Evolutionary conservation across 2,329 filamentous ascomycete genomes (phyloP).

Genomic region (Xylaria sp.): DNA sequence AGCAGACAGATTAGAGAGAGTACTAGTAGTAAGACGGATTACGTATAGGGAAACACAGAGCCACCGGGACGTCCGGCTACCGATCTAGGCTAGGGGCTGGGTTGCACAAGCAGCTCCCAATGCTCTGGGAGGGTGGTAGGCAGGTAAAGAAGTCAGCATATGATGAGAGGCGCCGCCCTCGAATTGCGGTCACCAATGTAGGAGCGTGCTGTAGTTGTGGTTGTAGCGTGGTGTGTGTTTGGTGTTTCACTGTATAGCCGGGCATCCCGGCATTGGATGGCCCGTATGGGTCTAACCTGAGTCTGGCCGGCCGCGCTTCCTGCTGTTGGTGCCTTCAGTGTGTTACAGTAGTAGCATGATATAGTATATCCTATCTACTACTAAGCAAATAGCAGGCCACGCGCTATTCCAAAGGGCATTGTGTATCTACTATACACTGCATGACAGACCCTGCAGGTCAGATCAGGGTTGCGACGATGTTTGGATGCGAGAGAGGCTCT

Average conservation of each 20-base stretch:
- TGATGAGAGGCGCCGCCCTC: constrained; percentile 1
- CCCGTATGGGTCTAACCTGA: background rate
- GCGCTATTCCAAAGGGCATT: background rate
- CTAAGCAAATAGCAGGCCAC: background rate
- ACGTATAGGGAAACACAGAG: background rate
- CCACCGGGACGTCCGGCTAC: background rate
- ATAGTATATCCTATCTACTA: background rate
- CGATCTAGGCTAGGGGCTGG: background rate
- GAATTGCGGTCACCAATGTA: constrained; percentile 2
- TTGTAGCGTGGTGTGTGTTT: background rate
- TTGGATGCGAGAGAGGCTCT: background rate
- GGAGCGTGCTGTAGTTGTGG: background rate
- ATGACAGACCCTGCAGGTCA: constrained; percentile 2
- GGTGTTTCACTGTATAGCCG: background rate
- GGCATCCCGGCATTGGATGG: background rate
- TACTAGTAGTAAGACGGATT: background rate
- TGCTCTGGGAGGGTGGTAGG: constrained; percentile 8
- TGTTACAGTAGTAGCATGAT: background rate
- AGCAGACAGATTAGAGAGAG: background rate
- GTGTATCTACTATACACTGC: background rate
- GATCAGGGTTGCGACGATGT: background rate
- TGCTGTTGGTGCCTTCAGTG: constrained; percentile 5
- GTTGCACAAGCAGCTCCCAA: constrained; percentile 11
- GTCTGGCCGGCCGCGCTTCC: background rate
- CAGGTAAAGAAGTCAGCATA: background rate